Conservation (phyloP, 1,139 yeast species). For the Candida frijolesensis region DNA sequence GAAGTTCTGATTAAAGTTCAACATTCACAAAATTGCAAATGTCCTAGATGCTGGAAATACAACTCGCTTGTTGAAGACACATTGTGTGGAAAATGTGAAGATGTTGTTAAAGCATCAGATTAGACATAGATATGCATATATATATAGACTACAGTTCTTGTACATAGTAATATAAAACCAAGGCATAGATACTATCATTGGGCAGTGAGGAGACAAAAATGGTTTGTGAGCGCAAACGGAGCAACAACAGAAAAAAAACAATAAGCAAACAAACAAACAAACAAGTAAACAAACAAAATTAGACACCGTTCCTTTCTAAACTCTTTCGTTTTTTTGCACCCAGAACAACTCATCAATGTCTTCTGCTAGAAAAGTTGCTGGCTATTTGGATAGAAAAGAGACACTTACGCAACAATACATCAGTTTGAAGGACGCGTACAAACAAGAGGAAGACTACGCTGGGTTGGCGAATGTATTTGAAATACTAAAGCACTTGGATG, state of each 20-base stretch:
- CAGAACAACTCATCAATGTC: conserved; percentile 9
- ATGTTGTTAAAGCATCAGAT: conserved; percentile 20
- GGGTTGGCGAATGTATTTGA: conserved; percentile 19
- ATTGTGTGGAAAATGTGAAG: conserved; percentile 70
- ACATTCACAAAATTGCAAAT: conserved; percentile 46
- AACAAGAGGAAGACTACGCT: conserved; percentile 15
- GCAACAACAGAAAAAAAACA: neutral
- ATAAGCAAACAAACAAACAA: neutral
- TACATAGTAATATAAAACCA: neutral
- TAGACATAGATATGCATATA: neutral
- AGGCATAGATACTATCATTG: neutral
- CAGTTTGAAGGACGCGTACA: conserved; percentile 18
- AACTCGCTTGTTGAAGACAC: conserved; percentile 52
- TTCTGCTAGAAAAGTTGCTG: conserved; percentile 19
- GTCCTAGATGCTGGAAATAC: conserved; percentile 95
- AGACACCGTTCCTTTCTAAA: neutral
- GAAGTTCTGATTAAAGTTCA: conserved; percentile 8
- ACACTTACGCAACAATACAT: conserved; percentile 19
- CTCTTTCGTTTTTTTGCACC: neutral
- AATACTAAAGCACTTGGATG: conserved; percentile 26
- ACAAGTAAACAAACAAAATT: no score
- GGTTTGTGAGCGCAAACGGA: neutral
- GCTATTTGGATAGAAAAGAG: conserved; percentile 23
- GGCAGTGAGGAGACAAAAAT: neutral
- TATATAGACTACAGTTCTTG: conserved; percentile 1